Percentiles rank a stretch among this genome's conserved stretches.
phyloP scores from a whole-genome alignment of 2,329 filamentous ascomycete species.

The Nannizzia gypsea region DNA sequence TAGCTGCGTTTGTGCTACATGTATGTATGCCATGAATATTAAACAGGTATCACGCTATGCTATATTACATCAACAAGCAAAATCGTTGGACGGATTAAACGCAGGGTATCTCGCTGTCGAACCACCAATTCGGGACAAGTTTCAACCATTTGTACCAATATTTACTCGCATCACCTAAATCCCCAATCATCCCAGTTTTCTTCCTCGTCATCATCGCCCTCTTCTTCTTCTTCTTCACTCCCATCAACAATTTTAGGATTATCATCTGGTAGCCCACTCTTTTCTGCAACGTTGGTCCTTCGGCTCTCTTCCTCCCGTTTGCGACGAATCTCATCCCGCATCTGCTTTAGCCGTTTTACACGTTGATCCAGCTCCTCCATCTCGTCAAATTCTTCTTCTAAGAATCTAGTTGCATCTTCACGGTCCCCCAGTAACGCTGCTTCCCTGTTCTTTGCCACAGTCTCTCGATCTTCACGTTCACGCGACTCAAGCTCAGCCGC shows the following conservation, averaged over 20 bases:
- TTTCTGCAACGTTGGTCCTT: constrained; percentile 22
- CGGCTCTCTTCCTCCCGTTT: constrained; percentile 24
- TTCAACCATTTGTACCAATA: too few species aligned
- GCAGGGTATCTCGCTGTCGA: neutral
- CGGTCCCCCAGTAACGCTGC: constrained; percentile 53
- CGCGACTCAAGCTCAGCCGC: constrained; percentile 50
- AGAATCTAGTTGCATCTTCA: constrained; percentile 60
- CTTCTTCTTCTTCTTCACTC: constrained; percentile 22
- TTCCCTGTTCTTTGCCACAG: constrained; percentile 35
- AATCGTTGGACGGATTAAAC: neutral
- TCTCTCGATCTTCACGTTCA: constrained; percentile 36
- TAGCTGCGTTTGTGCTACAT: neutral
- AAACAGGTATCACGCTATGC: neutral
- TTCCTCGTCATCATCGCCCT: constrained; percentile 39
- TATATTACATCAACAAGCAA: neutral
- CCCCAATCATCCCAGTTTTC: constrained; percentile 37
- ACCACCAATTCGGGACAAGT: neutral
- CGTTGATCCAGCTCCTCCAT: constrained; percentile 69
- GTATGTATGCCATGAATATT: neutral
- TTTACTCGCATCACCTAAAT: constrained; percentile 15
- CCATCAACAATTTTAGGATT: constrained; percentile 48
- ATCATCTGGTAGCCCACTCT: constrained; percentile 35
- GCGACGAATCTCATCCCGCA: constrained; percentile 52
- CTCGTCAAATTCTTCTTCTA: constrained; percentile 69
- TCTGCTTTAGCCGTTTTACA: constrained; percentile 56